A percentile compares a stretch with the other conserved stretches of the same genome.
Conservation (phyloP, 2,329 filamentous ascomycete genomes). For the Dactylellina leptospora region DNA sequence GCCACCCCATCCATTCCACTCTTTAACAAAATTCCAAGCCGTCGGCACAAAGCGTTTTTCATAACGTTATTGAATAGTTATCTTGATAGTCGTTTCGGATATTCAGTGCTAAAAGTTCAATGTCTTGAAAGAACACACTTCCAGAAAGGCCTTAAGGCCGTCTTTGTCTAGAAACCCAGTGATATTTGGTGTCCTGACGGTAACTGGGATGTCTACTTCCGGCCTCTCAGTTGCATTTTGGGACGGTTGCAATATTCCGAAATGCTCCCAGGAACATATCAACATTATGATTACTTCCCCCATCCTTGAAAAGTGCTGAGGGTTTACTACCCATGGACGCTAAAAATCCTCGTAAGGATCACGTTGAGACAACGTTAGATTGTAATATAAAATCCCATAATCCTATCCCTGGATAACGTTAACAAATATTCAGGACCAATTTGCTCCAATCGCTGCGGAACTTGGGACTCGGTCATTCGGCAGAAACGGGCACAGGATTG, state of each 20-base stretch:
- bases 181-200: neutral
- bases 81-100: conserved; percentile 30
- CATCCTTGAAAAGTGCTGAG: neutral
- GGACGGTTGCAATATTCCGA: conserved; percentile 5
- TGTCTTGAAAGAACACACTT: neutral
- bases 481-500: conserved; percentile 1
- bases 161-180: no score
- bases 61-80: conserved; percentile 23
- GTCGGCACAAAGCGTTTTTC: neutral
- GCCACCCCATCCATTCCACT: conserved; percentile 10
- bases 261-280: conserved; percentile 13
- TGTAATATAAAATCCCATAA: neutral
- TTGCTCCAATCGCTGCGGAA: no score
- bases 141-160: no score
- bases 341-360: neutral
- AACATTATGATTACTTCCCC: no score
- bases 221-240: conserved; percentile 10
- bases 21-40: neutral
- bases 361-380: conserved; percentile 7
- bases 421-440: no score
- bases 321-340: neutral
- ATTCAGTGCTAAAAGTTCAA: neutral
- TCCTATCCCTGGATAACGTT: neutral
- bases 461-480: neutral
- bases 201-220: neutral